Base-by-base conservation (phyloP, 495 filamentous ascomycete genomes). In the Penicillium macrosclerotiorum region DNA sequence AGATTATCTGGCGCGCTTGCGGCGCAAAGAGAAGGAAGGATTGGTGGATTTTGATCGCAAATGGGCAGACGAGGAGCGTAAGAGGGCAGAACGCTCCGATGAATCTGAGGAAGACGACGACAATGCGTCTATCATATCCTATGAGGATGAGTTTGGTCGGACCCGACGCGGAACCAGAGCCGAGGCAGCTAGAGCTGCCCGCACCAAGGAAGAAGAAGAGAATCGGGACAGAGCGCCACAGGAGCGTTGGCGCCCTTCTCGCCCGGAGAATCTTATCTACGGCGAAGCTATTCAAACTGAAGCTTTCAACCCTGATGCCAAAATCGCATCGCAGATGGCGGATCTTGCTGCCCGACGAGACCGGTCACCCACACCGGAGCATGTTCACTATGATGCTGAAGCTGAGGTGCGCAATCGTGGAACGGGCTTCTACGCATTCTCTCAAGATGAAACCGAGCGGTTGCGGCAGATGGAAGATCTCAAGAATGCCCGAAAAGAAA, bases 1-100 rank as follows among this genome's bases (percentile, higher is more conserved):
- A 7, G 50, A 53, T 29, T 67, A 71, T 43, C 24, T 68, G 3
- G 39, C 55, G 2, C 50, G 67, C 14, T 35, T 74, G 16, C 51
- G 69, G 6, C 56, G 69, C 41, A 67, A 62, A 45, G 71, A 74
- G 42, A 65, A 67, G 38, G 78, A 77, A 55, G 79, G 66, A 7
- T 68, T 92, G 16, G 84, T 98, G 0, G 93, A 98, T 70, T 98
- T 97, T 59, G 91, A 96, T 66, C 73, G 82, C 32, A 98, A 97
- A 66, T 96, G 92, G 89, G 89, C 84, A 0, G 88, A 94, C 53
- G 62, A 67, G 29, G 62, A 81, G 33, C 64, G 65, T 8, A 69
- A 72, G 9, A 57, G 61, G 11, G 59, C 45, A 11, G 64, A 61
- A 9, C 47, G 51, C 59, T 26, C 73, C 13, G 67, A 71, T 11